These are phyloP conservation scores for Chrysochromulina parva DNA, from an alignment of 78 protist genomes.

Conservation along the genomic window DNA sequence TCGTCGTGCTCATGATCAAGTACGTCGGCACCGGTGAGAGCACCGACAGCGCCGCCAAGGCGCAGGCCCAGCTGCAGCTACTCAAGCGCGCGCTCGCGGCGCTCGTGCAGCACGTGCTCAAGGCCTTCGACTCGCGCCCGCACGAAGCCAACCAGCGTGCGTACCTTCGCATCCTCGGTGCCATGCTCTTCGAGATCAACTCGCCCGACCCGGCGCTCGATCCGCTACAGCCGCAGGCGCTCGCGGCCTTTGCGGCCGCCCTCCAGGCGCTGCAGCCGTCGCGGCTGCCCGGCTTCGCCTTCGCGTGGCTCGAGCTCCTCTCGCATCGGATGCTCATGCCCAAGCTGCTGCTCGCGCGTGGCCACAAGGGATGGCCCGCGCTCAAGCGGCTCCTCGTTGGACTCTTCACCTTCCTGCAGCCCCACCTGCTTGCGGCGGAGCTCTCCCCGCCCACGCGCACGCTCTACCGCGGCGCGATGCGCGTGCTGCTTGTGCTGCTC, in stretches of 20 bases:
- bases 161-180: constrained; percentile 73
- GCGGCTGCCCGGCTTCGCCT: constrained; percentile 92
- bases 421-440: constrained; percentile 73
- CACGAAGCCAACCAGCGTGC: constrained; percentile 86
- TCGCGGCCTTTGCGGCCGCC: constrained; percentile 68
- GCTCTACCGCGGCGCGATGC: constrained; percentile 84
- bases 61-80: constrained; percentile 43
- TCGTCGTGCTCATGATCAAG: constrained; percentile 79
- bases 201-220: constrained; percentile 72
- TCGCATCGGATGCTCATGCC: constrained; percentile 93
- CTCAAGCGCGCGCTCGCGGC: constrained; percentile 57
- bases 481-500: constrained; percentile 78
- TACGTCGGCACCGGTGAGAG: background rate
- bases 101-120: constrained; percentile 46
- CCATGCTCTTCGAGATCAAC: constrained; percentile 69
- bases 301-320: constrained; percentile 95
- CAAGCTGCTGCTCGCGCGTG: constrained; percentile 61
- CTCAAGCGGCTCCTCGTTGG: constrained; percentile 80
- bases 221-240: constrained; percentile 43
- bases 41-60: background rate
- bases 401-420: constrained; percentile 83
- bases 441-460: constrained; percentile 74
- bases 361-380: constrained; percentile 73
- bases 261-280: constrained; percentile 80
- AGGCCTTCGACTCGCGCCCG: constrained; percentile 54